Base-by-base conservation (phyloP, 306 rosid genomes). In the Ammopiptanthus mongolicus region DNA sequence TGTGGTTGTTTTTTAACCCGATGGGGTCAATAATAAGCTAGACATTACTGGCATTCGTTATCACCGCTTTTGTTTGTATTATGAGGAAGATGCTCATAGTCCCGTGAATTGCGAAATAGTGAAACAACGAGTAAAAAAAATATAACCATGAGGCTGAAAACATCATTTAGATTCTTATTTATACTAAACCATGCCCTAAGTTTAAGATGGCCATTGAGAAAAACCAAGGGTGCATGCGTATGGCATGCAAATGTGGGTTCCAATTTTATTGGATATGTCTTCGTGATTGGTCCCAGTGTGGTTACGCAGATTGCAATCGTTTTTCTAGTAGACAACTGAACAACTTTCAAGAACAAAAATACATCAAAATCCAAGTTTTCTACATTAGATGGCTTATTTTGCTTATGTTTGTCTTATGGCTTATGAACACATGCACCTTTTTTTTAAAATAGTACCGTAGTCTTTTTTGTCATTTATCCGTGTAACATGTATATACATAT, bases 331-430 rank as follows among this genome's bases (percentile, higher is more conserved):
- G 2, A 7, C 5, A 4, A 75, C 66, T 63, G 87, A 78, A 19
- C 84, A 17, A 29, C 76, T 64, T 82, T 80, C 58, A 78, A 81
- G 72, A 74, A 25, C n/a, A n/a, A n/a, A n/a, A n/a, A n/a, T n/a
- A n/a, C n/a, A n/a, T n/a, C n/a, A n/a, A n/a, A n/a, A n/a, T n/a
- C n/a, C n/a, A n/a, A n/a, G n/a, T n/a, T n/a, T n/a, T n/a, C n/a
- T n/a, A n/a, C n/a, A n/a, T n/a, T n/a, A n/a, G n/a, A n/a, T n/a
- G n/a, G n/a, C n/a, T n/a, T 25, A 25, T 25, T 25, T 25, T 25
- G 3, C 28, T 25, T 25, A 25, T 25, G 28, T 25, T 25, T 25
- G 2, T 25, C 2, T 25, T 25, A 25, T 25, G 28, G 28, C 3
- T 25, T 25, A 25, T 25, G 28, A 25, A 25, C 1, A 1, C 28